These are phyloP conservation scores for Vanderwaltozyma verrucispora DNA, from an alignment of 805 yeast species.

Conservation along the genomic window DNA sequence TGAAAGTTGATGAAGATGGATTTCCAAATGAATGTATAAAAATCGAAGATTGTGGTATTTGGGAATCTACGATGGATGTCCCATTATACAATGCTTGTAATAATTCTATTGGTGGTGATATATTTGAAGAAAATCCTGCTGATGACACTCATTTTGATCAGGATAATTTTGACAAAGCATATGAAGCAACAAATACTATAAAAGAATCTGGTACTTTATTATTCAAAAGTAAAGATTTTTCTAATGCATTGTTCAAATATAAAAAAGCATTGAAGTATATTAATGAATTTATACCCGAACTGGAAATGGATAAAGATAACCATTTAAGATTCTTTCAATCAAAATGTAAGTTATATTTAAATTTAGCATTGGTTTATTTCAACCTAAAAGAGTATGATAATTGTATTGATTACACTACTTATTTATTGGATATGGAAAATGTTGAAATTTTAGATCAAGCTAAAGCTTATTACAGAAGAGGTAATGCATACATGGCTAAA, in stretches of 20 bases:
- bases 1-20: slow-evolving; percentile 36
- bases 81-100: slow-evolving; percentile 59
- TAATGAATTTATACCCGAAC: slow-evolving; percentile 63
- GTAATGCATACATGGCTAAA: slow-evolving; percentile 34
- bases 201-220: slow-evolving; percentile 58
- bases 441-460: slow-evolving; percentile 36
- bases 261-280: slow-evolving; percentile 56
- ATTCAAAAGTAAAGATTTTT: slow-evolving; percentile 41
- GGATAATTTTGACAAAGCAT: slow-evolving; percentile 45
- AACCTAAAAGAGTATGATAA: slow-evolving; percentile 40
- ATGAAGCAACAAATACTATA: slow-evolving; percentile 41
- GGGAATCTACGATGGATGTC: slow-evolving; percentile 41
- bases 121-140: slow-evolving; percentile 68
- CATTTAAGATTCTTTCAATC: slow-evolving; percentile 37
- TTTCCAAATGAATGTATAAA: slow-evolving; percentile 33
- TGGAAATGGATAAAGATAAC: slow-evolving; percentile 46
- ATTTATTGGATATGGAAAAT: slow-evolving; percentile 41
- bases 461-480: slow-evolving; percentile 50
- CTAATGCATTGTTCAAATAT: slow-evolving; percentile 53
- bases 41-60: slow-evolving; percentile 51
- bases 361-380: slow-evolving; percentile 46
- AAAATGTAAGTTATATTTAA: slow-evolving; percentile 35
- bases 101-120: slow-evolving; percentile 53
- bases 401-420: slow-evolving; percentile 45
- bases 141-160: slow-evolving; percentile 53